Conservation (phyloP, 345 rosid species). For the Cardiospermum halicacabum region DNA sequence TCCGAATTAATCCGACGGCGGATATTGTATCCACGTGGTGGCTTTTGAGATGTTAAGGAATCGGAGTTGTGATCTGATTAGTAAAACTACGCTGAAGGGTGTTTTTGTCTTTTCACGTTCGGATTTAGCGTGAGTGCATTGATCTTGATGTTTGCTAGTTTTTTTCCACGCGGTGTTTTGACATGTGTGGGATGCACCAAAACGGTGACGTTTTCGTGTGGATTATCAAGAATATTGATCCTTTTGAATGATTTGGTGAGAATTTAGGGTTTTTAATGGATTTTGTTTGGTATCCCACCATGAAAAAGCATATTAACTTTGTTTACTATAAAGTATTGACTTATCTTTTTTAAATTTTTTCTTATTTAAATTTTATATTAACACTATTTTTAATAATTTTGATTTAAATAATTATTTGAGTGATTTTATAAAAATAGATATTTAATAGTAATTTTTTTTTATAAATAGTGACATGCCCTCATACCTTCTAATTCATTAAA, state of each 20-base stretch:
- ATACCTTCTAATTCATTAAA: too few relatives aligned
- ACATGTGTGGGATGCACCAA: background rate
- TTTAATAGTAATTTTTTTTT: too few relatives aligned
- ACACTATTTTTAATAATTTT: too few relatives aligned
- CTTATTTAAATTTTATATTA: too few relatives aligned
- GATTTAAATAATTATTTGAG: too few relatives aligned
- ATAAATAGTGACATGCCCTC: too few relatives aligned
- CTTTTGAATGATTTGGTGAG: conserved; percentile 4
- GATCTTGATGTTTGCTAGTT: background rate
- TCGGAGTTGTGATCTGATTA: background rate
- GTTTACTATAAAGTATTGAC: background rate
- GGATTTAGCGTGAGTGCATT: background rate
- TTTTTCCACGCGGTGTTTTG: background rate
- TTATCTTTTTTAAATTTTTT: too few relatives aligned
- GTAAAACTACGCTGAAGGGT: background rate
- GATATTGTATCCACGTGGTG: background rate
- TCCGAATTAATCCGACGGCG: background rate
- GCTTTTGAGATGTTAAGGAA: background rate
- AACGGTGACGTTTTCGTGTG: background rate
- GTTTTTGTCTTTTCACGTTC: background rate
- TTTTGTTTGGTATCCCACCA: background rate
- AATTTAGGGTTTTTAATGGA: background rate
- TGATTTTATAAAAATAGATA: too few relatives aligned
- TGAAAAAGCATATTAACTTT: background rate
- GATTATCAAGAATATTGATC: background rate